These are phyloP conservation scores for Paxillus involutus DNA, from an alignment of 768 basidiomycete species.

Conservation along the genomic window DNA sequence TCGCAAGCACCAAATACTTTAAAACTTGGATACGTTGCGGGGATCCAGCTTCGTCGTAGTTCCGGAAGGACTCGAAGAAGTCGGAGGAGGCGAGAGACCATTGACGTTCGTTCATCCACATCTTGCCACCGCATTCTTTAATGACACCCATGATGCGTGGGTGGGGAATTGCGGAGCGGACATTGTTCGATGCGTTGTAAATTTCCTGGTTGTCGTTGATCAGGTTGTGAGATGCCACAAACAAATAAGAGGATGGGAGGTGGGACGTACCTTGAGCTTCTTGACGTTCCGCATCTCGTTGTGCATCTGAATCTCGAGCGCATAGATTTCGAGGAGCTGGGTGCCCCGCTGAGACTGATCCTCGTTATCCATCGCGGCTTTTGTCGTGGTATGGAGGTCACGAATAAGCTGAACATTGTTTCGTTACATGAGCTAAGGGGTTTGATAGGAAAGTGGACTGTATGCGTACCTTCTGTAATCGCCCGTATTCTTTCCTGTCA, in stretches of 20 bases:
- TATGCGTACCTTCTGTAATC: slow-evolving; percentile 69
- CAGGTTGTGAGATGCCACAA: not conserved
- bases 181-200: slow-evolving; percentile 90
- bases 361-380: slow-evolving; percentile 59
- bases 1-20: slow-evolving; percentile 95
- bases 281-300: slow-evolving; percentile 94
- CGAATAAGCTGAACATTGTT: slow-evolving; percentile 59
- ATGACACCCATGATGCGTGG: slow-evolving; percentile 99
- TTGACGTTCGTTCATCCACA: slow-evolving; percentile 99
- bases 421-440: not conserved
- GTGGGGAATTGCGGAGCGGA: slow-evolving; percentile 96
- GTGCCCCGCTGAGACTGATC: slow-evolving; percentile 94
- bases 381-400: slow-evolving; percentile 70
- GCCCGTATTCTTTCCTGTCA: slow-evolving; percentile 86
- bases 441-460: not conserved
- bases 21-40: slow-evolving; percentile 96
- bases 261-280: slow-evolving; percentile 76
- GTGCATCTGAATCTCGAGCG: slow-evolving; percentile 99
- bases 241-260: not conserved
- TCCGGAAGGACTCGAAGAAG: slow-evolving; percentile 98
- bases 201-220: slow-evolving; percentile 70
- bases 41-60: slow-evolving; percentile 97
- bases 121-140: slow-evolving; percentile 98
- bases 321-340: slow-evolving; percentile 93
- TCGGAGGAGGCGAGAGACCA: slow-evolving; percentile 98